Evolutionary conservation across 345 rosid genomes (phyloP), one percentile per base, ranked within the genome.

Genomic region (Camelina neglecta): DNA sequence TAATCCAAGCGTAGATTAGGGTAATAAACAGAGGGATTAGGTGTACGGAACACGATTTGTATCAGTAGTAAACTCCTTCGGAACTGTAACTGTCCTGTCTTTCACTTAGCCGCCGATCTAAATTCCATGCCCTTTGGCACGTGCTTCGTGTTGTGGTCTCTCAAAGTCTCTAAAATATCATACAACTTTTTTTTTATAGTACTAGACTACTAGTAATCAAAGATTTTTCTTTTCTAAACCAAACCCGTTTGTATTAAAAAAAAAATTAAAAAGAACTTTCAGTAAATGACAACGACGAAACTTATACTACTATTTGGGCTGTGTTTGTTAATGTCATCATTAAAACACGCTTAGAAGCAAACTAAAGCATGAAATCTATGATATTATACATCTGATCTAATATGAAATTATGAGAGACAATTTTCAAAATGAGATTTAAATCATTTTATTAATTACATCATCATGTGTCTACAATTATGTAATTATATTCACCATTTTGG

Each of bases 311-410:
- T 42, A 42, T 18, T 38, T 75, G 48, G 38, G 26, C 0, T 63
- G 11, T 47, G 45, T 48, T 35, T 80, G 81, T 65, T 73, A 80
- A 69, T 60, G 61, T 49, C 74, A 72, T 91, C 84, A 91, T 88
- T 86, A 87, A 84, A 82, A 82, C 93, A 90, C 83, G 91, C 97
- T 91, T 93, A 83, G 94, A 90, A 91, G 97, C 90, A 77, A 91
- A 85, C 65, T 81, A 80, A 90, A 72, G 75, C 54, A 63, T 56
- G 53, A 31, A 69, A 69, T 51, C 21, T 21, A 5, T 55, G 26
- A 63, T 26, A 21, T 10, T 49, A 29, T 29, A 29, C 31, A 67
- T 58, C 54, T 49, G 3, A 53, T 59, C 41, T 36, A 15, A 56
- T 10, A 4, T 66, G 50, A 48, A 47, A 67, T 47, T 65, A 56